These are phyloP conservation scores for Tolypocladium ovalisporum DNA, from an alignment of 2,329 filamentous ascomycete species.

Conservation along the genomic window DNA sequence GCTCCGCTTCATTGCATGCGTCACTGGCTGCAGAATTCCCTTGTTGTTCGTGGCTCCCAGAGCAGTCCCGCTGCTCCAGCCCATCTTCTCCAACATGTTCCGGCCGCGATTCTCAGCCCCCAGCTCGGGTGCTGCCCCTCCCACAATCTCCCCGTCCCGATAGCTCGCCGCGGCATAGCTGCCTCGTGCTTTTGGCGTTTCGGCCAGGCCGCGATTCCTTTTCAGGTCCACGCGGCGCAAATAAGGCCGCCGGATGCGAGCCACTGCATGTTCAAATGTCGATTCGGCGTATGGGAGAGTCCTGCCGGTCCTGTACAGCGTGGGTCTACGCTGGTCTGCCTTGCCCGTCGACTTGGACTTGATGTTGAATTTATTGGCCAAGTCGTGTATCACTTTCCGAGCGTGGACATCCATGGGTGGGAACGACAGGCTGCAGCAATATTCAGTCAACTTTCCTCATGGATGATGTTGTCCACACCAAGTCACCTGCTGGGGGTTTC, in stretches of 20 bases:
- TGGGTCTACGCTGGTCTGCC: slow-evolving; percentile 61
- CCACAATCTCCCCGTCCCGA: slow-evolving; percentile 79
- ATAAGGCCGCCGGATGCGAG: slow-evolving; percentile 40
- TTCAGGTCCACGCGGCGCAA: slow-evolving; percentile 40
- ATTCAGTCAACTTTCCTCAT: slow-evolving; percentile 7
- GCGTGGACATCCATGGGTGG: slow-evolving; percentile 75
- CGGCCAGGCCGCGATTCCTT: slow-evolving; percentile 19
- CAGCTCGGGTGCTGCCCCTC: slow-evolving; percentile 73
- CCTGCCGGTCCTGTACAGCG: slow-evolving; percentile 61
- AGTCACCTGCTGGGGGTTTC: not conserved
- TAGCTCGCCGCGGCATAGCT: slow-evolving; percentile 34
- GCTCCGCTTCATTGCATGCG: slow-evolving; percentile 75
- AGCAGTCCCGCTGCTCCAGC: slow-evolving; percentile 79
- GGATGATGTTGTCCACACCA: not conserved
- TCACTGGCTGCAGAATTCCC: slow-evolving; percentile 77
- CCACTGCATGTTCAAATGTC: slow-evolving; percentile 37
- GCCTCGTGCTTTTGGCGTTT: slow-evolving; percentile 12
- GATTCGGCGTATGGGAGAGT: slow-evolving; percentile 52
- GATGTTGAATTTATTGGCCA: slow-evolving; percentile 64
- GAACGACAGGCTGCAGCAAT: slow-evolving; percentile 48
- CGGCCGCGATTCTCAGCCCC: slow-evolving; percentile 74
- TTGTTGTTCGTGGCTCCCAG: slow-evolving; percentile 75
- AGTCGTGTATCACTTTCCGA: slow-evolving; percentile 68
- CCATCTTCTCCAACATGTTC: slow-evolving; percentile 92
- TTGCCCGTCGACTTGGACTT: slow-evolving; percentile 76